Conservation (phyloP, 2,329 filamentous ascomycete species). For the Drechslerella coelobrocha region DNA sequence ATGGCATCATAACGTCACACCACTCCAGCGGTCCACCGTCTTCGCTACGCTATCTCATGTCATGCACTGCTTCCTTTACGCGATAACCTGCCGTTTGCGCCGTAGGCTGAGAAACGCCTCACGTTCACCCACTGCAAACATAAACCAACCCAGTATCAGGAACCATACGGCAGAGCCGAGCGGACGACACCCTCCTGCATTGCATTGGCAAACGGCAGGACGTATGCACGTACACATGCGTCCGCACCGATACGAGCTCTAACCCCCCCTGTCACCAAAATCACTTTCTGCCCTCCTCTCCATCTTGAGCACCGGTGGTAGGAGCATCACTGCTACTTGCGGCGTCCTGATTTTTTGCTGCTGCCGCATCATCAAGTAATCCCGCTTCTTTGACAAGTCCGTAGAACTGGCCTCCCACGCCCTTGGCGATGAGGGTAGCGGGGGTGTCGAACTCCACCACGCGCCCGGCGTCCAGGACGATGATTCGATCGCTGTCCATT, state of each 20-base stretch:
- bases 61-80: too few species aligned
- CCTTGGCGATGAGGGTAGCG: slow-evolving; percentile 73
- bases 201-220: not conserved
- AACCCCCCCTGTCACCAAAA: slow-evolving; percentile 11
- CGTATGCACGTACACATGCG: not conserved
- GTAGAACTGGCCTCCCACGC: slow-evolving; percentile 75
- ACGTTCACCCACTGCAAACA: not conserved
- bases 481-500: slow-evolving; percentile 82
- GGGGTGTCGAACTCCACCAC: slow-evolving; percentile 95
- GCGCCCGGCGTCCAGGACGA: slow-evolving; percentile 87
- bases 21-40: too few species aligned
- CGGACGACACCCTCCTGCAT: not conserved
- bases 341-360: not conserved
- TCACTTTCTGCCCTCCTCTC: slow-evolving; percentile 38
- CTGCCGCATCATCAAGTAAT: slow-evolving; percentile 59
- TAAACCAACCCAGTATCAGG: not conserved
- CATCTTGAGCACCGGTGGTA: slow-evolving; percentile 20
- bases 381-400: slow-evolving; percentile 91
- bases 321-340: slow-evolving; percentile 1
- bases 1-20: too few species aligned
- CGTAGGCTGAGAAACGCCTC: not conserved
- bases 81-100: too few species aligned
- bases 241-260: not conserved
- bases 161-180: not conserved
- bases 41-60: too few species aligned